Percentiles rank a stretch among this genome's conserved stretches.
phyloP scores from a whole-genome alignment of 2,329 filamentous ascomycete species.

The Penicillium sp. region DNA sequence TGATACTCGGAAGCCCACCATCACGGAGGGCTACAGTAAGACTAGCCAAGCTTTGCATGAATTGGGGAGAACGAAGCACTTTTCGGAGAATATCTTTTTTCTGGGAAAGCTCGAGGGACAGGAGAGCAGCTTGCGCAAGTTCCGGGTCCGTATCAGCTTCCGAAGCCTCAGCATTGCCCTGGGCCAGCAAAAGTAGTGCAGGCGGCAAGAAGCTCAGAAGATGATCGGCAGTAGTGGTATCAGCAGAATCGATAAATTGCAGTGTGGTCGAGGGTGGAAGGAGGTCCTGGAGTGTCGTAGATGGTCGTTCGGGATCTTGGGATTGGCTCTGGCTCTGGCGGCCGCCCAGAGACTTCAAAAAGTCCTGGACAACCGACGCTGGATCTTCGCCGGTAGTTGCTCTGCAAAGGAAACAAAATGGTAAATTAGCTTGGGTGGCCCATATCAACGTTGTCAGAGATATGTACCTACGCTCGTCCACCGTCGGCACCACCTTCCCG shows the following conservation, averaged over 20 bases:
- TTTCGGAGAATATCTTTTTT: slow-evolving; percentile 78
- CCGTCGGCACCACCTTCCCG: slow-evolving; percentile 94
- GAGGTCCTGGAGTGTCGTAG: slow-evolving; percentile 82
- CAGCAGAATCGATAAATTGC: slow-evolving; percentile 68
- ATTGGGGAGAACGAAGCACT: slow-evolving; percentile 85
- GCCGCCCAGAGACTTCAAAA: slow-evolving; percentile 76
- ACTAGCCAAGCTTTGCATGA: slow-evolving; percentile 79
- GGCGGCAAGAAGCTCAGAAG: slow-evolving; percentile 78
- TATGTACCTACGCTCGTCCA: slow-evolving; percentile 95
- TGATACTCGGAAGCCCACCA: slow-evolving; percentile 84
- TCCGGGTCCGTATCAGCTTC: slow-evolving; percentile 66
- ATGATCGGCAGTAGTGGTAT: slow-evolving; percentile 64
- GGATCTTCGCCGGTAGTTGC: slow-evolving; percentile 65
- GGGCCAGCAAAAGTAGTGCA: slow-evolving; percentile 70
- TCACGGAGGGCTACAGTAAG: slow-evolving; percentile 85
- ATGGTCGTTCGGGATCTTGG: slow-evolving; percentile 60
- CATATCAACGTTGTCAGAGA: slow-evolving; percentile 30
- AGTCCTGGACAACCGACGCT: slow-evolving; percentile 77
- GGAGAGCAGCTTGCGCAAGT: slow-evolving; percentile 68
- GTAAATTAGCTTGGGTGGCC: slow-evolving; percentile 16
- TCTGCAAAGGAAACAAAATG: slow-evolving; percentile 45
- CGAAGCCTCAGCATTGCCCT: slow-evolving; percentile 61
- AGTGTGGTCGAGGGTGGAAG: slow-evolving; percentile 75
- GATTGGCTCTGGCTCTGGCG: slow-evolving; percentile 44
- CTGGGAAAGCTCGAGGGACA: slow-evolving; percentile 68